These are phyloP conservation scores for Zasmidium angulare DNA, from an alignment of 2,329 filamentous ascomycete species.

Conservation along the genomic window DNA sequence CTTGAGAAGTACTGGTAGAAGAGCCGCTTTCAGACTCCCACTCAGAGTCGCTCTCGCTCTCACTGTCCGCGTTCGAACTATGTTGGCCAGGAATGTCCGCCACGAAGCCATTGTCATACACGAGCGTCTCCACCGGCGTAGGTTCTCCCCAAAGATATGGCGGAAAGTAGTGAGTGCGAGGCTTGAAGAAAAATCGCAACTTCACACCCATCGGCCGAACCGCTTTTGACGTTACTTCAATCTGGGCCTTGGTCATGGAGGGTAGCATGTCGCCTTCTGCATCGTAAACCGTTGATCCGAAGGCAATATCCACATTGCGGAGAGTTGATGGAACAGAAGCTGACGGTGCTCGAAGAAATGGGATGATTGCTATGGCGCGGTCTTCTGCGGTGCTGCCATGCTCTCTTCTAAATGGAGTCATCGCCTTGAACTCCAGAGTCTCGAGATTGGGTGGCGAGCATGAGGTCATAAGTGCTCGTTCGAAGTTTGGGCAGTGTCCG, in stretches of 20 bases:
- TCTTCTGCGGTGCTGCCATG: background rate
- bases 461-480: slow-evolving; percentile 22
- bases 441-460: slow-evolving; percentile 19
- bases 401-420: slow-evolving; percentile 11
- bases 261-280: background rate
- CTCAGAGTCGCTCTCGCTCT: slow-evolving; percentile 7
- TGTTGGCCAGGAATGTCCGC: background rate
- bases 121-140: slow-evolving; percentile 6
- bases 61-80: background rate
- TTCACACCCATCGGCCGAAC: slow-evolving; percentile 8
- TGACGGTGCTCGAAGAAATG: slow-evolving; percentile 23
- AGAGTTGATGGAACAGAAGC: slow-evolving; percentile 10
- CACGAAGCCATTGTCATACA: slow-evolving; percentile 3
- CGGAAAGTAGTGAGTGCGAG: slow-evolving; percentile 18
- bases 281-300: background rate
- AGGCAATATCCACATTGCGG: slow-evolving; percentile 8
- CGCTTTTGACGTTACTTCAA: slow-evolving; percentile 10
- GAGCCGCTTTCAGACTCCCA: slow-evolving; percentile 3
- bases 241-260: background rate
- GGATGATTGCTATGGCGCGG: slow-evolving; percentile 7
- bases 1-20: background rate
- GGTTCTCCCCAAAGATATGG: slow-evolving; percentile 24
- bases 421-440: slow-evolving; percentile 9
- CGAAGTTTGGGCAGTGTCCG: slow-evolving; percentile 21
- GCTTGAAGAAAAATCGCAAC: slow-evolving; percentile 10